phyloP scores from a whole-genome alignment of 1,284 basidiomycete genomes.

The Cystobasidium slooffiae region DNA sequence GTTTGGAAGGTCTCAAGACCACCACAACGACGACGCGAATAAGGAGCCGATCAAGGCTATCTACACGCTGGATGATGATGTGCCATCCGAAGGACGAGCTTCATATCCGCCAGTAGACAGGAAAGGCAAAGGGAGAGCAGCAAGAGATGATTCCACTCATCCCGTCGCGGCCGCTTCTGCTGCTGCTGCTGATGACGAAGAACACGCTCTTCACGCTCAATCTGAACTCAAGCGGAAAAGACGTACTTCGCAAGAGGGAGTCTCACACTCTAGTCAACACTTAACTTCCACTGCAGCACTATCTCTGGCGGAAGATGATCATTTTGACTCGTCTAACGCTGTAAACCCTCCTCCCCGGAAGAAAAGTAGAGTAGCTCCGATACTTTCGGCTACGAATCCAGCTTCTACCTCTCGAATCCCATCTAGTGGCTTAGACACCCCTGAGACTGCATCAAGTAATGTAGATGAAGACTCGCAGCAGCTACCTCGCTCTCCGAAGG shows the following conservation, averaged over 20 bases:
- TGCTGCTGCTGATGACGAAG: not conserved
- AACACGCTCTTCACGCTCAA: not conserved
- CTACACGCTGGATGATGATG: slow-evolving; percentile 15
- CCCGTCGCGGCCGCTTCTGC: not conserved
- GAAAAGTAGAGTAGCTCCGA: slow-evolving; percentile 5
- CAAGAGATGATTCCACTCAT: not conserved
- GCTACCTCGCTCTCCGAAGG: not conserved
- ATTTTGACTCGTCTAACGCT: not conserved
- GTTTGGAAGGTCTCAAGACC: not conserved
- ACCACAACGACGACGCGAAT: not conserved
- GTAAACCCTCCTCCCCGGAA: slow-evolving; percentile 12
- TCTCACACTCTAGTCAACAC: no score
- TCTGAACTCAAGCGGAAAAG: slow-evolving; percentile 16
- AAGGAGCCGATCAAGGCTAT: slow-evolving; percentile 17
- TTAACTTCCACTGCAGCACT: no score
- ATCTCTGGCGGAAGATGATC: not conserved
- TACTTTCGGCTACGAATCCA: not conserved
- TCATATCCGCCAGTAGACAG: not conserved
- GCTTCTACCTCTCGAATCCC: not conserved
- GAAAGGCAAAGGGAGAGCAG: slow-evolving; percentile 34
- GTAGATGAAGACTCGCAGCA: not conserved
- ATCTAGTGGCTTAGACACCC: not conserved
- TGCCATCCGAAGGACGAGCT: not conserved
- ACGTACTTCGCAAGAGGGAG: not conserved
- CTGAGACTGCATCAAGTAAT: slow-evolving; percentile 3